phyloP scores from a whole-genome alignment of 2,329 filamentous ascomycete species.

The Geosmithia putterillii region DNA sequence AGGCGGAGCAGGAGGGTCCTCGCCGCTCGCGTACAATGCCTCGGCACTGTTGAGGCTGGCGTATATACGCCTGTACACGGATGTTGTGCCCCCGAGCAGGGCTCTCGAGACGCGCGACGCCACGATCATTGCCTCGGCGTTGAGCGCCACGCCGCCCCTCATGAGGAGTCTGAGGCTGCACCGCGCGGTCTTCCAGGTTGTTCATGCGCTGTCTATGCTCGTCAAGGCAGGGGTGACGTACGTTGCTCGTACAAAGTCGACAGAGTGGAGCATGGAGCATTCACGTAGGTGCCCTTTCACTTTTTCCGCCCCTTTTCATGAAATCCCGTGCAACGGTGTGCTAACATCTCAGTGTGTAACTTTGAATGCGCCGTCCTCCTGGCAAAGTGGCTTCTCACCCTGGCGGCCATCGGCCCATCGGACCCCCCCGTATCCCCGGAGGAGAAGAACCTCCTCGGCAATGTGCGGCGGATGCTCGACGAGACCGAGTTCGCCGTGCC shows the following conservation, averaged over 20 bases:
- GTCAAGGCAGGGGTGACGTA: slow-evolving; percentile 53
- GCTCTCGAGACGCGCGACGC: slow-evolving; percentile 55
- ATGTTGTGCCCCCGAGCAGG: slow-evolving; percentile 44
- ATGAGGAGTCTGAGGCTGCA: slow-evolving; percentile 47
- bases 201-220: slow-evolving; percentile 55
- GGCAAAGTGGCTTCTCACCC: slow-evolving; percentile 47
- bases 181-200: slow-evolving; percentile 53
- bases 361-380: slow-evolving; percentile 49
- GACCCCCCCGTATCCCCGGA: slow-evolving; percentile 37
- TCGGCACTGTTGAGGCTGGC: slow-evolving; percentile 48
- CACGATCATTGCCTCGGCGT: slow-evolving; percentile 44
- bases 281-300: slow-evolving; percentile 31
- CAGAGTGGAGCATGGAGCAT: slow-evolving; percentile 52
- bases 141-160: slow-evolving; percentile 45
- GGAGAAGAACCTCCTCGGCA: slow-evolving; percentile 42
- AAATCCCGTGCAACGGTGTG: neutral
- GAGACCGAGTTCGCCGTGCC: slow-evolving; percentile 52
- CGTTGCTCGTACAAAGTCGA: slow-evolving; percentile 46
- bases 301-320: neutral
- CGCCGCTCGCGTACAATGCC: slow-evolving; percentile 53
- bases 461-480: slow-evolving; percentile 44
- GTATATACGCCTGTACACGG: slow-evolving; percentile 54
- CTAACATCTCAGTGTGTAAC: slow-evolving; percentile 36
- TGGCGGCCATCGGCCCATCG: slow-evolving; percentile 35
- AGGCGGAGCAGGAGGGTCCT: slow-evolving; percentile 34